Base-by-base conservation (phyloP, 2,329 filamentous ascomycete species). In the Aspergillus sp. region DNA sequence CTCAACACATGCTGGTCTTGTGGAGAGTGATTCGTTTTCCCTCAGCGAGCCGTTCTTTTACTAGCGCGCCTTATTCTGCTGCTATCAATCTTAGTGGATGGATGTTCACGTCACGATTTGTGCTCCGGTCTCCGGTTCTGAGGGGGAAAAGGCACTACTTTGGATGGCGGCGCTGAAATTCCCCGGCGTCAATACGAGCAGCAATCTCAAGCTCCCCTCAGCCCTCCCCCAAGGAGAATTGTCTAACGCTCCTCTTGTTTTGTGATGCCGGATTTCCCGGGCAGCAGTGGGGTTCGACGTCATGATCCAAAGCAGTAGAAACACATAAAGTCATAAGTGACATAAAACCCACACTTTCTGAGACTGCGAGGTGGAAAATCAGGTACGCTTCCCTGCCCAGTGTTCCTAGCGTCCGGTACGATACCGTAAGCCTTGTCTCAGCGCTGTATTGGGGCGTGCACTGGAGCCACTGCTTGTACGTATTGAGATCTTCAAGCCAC, bases 1-100 rank as follows among this genome's bases (percentile, higher is more conserved):
- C 52, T 33, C 31, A 47, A 58, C 56, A 58, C 51, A 58, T 58
- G 56, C 23, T 46, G 15, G 40, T 8, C 50, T 49, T 44, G 55
- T 17, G 49, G 44, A 44, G 55, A 43, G 9, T 53, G 56, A 58
- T 58, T 58, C 56, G 56, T 27, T 45, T 37, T 52, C 17, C 15
- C 40, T 44, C 39, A 24, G 6, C n/a, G 19, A 37, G 23, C 39
- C 37, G 9, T 45, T 27, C 17, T 6, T 14, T 17, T 46, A 12
- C 37, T 37, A 50, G 46, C 24, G 39, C 45, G 40, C 44, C 21
- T 24, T 21, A 23, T 39, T 21, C 35, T 27, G 41, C 55, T 43
- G 24, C 47, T 52, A 39, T 41, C 35, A 33, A 57, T 50, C 47
- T 51, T 49, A 23, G 46, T 55, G 45, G 37, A 40, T 55, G 45